Base-by-base conservation (phyloP, 2,329 filamentous ascomycete genomes). In the Colletotrichum horii region DNA sequence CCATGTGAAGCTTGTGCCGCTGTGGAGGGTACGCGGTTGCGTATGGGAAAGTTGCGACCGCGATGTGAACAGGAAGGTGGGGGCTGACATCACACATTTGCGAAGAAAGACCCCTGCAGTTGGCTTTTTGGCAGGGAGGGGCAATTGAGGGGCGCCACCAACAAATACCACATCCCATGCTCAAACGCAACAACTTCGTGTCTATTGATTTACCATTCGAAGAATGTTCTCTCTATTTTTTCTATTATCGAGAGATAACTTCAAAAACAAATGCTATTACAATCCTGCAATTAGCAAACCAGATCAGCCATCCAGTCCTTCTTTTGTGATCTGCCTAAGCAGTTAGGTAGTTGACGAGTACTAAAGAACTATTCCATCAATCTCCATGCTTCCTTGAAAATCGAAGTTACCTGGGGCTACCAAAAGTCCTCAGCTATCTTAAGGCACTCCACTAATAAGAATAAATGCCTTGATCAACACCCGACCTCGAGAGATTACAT, bases 1-100 rank as follows among this genome's bases (percentile, higher is more conserved):
- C 83, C 85, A 86, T 86, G 62, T 77, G 77, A 66, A 70, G 38
- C 71, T 78, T 64, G 19, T 75, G 74, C 28, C 76, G 74, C 67
- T 73, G 71, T 75, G 52, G 65, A 67, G 68, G 75, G 77, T 77
- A 74, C 76, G 78, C 77, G 77, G 79, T 77, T 79, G 76, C 72
- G 71, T 36, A 30, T 60, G 43, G 56, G 70, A 76, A 69, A 73
- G 70, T 65, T 61, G 48, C 34, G 34, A 55, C 19, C 70, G 64
- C 74, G 74, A 69, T 69, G 58, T 69, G 64, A 60, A 61, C 48
- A 16, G 58, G 34, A 65, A 76, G 74, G 74, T 76, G 74, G 76
- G 74, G 74, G 66, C 66, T 76, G 74, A 76, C 74, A 76, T 76
- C 74, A 76, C 74, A 75, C 48, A 74, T 60, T 69, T 65, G 52